Evolutionary conservation across 192 early-diverging fungal genomes (phyloP).

Genomic region (Podila epigama): DNA sequence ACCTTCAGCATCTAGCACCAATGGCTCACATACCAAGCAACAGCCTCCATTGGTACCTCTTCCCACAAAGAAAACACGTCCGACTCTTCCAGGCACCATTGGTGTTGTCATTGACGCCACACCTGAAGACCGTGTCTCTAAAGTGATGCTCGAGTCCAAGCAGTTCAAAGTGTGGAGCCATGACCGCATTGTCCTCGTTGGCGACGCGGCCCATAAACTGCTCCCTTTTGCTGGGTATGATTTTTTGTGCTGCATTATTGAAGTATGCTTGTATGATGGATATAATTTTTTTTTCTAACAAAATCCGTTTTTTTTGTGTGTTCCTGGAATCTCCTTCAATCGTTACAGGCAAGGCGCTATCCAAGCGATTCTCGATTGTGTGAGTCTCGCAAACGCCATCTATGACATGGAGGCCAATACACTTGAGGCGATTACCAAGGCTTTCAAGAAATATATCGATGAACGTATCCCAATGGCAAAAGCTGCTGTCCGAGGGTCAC

Average conservation of each 20-base stretch:
- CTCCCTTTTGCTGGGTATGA: conserved; percentile 40
- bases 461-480: conserved; percentile 23
- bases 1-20: background rate
- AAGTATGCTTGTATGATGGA: too few relatives aligned
- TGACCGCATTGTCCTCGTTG: conserved; percentile 41
- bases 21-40: background rate
- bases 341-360: conserved; percentile 24
- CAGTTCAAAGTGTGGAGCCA: conserved; percentile 44
- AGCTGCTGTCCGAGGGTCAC: conserved; percentile 10
- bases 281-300: background rate
- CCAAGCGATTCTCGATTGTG: conserved; percentile 32
- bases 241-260: too few relatives aligned
- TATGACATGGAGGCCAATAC: conserved; percentile 35
- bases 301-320: background rate
- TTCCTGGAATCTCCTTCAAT: background rate
- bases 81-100: conserved; percentile 32
- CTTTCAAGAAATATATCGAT: conserved; percentile 25
- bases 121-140: conserved; percentile 27
- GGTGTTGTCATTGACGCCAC: conserved; percentile 41
- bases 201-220: conserved; percentile 48
- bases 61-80: background rate
- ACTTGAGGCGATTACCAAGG: conserved; percentile 21
- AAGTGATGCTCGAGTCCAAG: conserved; percentile 51
- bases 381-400: conserved; percentile 33
- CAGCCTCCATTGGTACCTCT: background rate